A percentile compares a stretch with the other conserved stretches of the same genome.
Evolutionary conservation across 345 rosid species (phyloP).

Genomic region (Angophora floribunda): DNA sequence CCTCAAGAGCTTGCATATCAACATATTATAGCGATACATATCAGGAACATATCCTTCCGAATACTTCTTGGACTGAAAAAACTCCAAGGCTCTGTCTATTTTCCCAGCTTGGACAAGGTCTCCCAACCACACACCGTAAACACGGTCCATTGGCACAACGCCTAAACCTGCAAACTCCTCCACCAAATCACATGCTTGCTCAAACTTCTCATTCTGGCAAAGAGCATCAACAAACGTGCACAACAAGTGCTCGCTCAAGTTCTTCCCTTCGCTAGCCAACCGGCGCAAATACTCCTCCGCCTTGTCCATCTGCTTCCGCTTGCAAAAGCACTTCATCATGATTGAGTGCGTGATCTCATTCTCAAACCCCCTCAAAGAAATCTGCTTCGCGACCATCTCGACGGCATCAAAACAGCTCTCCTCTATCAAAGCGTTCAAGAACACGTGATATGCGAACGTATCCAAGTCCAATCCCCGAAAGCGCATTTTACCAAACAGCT

Average conservation of each 20-base stretch:
- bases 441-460: conserved; percentile 42
- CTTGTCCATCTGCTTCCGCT: conserved; percentile 37
- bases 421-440: conserved; percentile 72
- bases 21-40: conserved; percentile 39
- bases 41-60: conserved; percentile 48
- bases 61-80: conserved; percentile 37
- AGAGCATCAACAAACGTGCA: conserved; percentile 38
- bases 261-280: conserved; percentile 9
- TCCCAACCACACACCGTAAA: conserved; percentile 52
- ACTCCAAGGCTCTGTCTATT: conserved; percentile 39
- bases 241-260: conserved; percentile 14
- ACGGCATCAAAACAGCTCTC: conserved; percentile 38
- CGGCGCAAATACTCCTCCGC: conserved; percentile 45
- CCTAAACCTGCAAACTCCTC: conserved; percentile 37
- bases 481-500: conserved; percentile 66
- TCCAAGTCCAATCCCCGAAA: conserved; percentile 75
- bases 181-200: conserved; percentile 42
- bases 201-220: conserved; percentile 29
- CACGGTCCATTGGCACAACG: conserved; percentile 25
- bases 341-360: conserved; percentile 35
- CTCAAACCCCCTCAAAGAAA: conserved; percentile 38
- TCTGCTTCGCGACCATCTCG: conserved; percentile 41
- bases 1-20: conserved; percentile 46
- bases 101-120: conserved; percentile 37
- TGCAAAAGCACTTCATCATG: conserved; percentile 53